Base-by-base conservation (phyloP, 495 filamentous ascomycete genomes). In the Entonaema liquescens region DNA sequence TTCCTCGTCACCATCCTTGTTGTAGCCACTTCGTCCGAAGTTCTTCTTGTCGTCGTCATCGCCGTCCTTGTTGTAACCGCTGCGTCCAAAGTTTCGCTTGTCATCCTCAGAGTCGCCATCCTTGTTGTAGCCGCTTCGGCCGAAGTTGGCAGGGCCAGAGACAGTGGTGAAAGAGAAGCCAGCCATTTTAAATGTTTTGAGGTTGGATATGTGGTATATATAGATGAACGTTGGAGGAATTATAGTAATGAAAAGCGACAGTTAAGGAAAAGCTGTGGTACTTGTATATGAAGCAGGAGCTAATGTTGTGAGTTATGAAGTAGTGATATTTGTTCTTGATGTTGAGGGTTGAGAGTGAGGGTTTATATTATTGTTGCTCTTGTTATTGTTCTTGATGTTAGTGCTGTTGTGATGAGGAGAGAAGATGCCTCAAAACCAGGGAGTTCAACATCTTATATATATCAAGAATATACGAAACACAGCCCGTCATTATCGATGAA, bases 41-140 rank as follows among this genome's bases (percentile, higher is more conserved):
- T 72, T 65, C 66, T 67, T 62, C 70, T 64, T 76, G 75, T 68
- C 72, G 17, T 80, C 77, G 33, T 76, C 75, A 52, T 78, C 77
- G 13, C 74, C 70, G 60, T 75, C 76, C 65, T 74, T 75, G 77
- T 86, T 85, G 76, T 85, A 88, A 65, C 83, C 89, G 68, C 88
- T 87, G 70, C 86, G 86, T 73, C 83, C 87, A 79, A 85, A 67
- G 70, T 75, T 78, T 29, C 82, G 72, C 54, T 70, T 70, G 59
- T 78, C 62, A 23, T 68, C 57, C 36, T 63, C 63, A 44, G 62
- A 54, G 72, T 71, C 68, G 40, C 69, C 74, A 33, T 76, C 71
- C 35, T 71, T 76, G 67, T 80, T 80, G 70, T 80, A 80, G 26
- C 76, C 78, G 40, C 78, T 78, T 57, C 78, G 78, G 68, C 78